Evolutionary conservation across 352 stramenopile species (phyloP), one percentile per base, ranked within the genome.

Genomic region (Hyaloperonospora brassicae): DNA sequence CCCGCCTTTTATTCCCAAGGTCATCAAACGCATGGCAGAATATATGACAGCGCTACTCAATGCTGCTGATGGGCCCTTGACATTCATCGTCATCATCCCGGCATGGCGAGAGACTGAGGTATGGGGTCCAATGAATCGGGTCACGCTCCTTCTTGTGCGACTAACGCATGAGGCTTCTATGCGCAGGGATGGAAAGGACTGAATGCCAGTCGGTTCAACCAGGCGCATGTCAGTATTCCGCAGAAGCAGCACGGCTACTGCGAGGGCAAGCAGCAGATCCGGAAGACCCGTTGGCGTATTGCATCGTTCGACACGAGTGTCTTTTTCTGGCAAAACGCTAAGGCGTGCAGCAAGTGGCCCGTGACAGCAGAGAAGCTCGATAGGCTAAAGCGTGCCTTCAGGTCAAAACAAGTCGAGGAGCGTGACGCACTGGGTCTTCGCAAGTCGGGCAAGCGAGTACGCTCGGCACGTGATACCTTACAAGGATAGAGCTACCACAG

Each of bases 251-350:
- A 97, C 53, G 86, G 84, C 7, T 97, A 96, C 65, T 94, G 79
- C 48, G 89, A 97, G 57, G 89, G 89, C 49, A 94, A 93, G 52
- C 87, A 96, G 62, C 88, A 97, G 50, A 85, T 94, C 46, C 76
- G 88, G 24, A 86, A 85, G 59, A 94, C 77, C 22, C 72, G 83
- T 7, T 95, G 86, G 79, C 84, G 87, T 24, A 88, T 96, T 25
- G 84, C 89, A 45, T 97, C 91, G 9, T 98, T 97, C 62, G 89
- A 98, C 61, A 97, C 94, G 24, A 97, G 87, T 59, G 74, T 98
- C 5, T 97, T 98, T 64, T 97, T 98, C 62, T 94, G 94, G 71
- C 94, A 98, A 59, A 98, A 98, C 58, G 61, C 69, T 23, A 81
- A 80, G 46, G 94, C 84, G 2, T 65, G 54, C 30, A 72, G 49